phyloP scores from a whole-genome alignment of 2,329 filamentous ascomycete genomes.

The Aciculosporium take region DNA sequence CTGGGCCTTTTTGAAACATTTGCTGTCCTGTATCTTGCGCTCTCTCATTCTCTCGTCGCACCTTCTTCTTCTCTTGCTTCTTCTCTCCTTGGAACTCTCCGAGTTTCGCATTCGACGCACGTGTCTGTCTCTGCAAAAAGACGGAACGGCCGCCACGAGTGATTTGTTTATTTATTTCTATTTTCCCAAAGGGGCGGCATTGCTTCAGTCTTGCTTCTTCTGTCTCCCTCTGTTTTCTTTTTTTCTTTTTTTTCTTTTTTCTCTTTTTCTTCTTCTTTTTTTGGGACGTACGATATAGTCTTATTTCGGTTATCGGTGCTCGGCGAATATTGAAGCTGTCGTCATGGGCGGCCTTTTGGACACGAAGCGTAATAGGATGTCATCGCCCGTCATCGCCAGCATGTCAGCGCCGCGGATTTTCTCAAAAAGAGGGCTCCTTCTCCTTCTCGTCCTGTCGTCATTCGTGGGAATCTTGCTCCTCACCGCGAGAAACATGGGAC shows the following conservation, averaged over 20 bases:
- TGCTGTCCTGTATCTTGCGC: too few relatives aligned
- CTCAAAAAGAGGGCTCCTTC: constrained; percentile 15
- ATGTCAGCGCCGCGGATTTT: constrained; percentile 13
- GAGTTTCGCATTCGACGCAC: neutral
- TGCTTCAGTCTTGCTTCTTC: too few relatives aligned
- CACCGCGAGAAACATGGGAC: constrained; percentile 17
- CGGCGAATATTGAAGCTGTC: too few relatives aligned
- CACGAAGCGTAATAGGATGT: constrained; percentile 2
- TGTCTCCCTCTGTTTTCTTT: too few relatives aligned
- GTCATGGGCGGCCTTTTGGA: constrained; percentile 5
- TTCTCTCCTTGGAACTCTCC: neutral
- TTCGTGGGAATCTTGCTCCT: constrained; percentile 19
- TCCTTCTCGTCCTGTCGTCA: constrained; percentile 14
- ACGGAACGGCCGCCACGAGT: neutral
- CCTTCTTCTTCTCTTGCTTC: neutral
- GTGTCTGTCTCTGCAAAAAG: neutral
- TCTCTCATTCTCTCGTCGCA: too few relatives aligned
- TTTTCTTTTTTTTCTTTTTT: too few relatives aligned
- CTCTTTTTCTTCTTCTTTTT: too few relatives aligned
- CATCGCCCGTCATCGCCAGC: constrained; percentile 4
- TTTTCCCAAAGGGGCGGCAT: too few relatives aligned
- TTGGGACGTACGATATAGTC: too few relatives aligned
- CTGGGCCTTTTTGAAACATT: too few relatives aligned
- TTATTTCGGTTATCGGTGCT: too few relatives aligned
- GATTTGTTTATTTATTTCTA: too few relatives aligned